Evolutionary conservation across 441 rosid species (phyloP), one percentile per base, ranked within the genome.

Genomic region (Aleurites moluccanus): DNA sequence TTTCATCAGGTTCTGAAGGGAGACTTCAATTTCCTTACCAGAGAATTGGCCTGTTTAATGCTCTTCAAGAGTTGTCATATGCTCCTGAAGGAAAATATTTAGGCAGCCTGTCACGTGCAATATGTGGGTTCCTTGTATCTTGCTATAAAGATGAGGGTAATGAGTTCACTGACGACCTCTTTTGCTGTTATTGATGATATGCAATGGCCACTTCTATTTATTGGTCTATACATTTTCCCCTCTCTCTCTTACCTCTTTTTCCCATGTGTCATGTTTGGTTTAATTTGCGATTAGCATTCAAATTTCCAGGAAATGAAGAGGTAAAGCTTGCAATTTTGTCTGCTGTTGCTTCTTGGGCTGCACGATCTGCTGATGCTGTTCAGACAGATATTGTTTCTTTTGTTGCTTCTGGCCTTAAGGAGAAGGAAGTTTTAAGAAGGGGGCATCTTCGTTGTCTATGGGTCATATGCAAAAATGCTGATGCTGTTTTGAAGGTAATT

Each of bases 1-100:
- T 70, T 50, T 82, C 60, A 76, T 72, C 85, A 94, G 99, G 99
- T 44, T 91, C 99, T 40, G 99, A 94, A 80, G 99, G 99, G 71
- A 90, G 99, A 73, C 93, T 96, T 77, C 88, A 91, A 77, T 89
- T 90, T 84, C 97, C 98, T 64, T 87, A 92, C 82, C 99, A 96
- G 82, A 91, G 98, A 80, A 87, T 86, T 77, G 99, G 99, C 74
- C 91, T 94, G 98, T 71, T 92, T 73, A 86, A 83, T 82, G 90
- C 93, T 38, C 80, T 94, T 81, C 91, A 90, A 86, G 98, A 92
- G 78, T 80, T 97, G 77, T 89, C 97, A 75, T 80, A 76, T 83
- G 94, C 93, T 79, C 89, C 97, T 69, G 99, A 92, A 78, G 97
- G 97, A 73, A 97, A 94, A 86, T 85, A 88, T 84, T 80, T 97